Evolutionary conservation across 2,329 filamentous ascomycete species (phyloP).

Genomic region (Diplodia mutila): DNA sequence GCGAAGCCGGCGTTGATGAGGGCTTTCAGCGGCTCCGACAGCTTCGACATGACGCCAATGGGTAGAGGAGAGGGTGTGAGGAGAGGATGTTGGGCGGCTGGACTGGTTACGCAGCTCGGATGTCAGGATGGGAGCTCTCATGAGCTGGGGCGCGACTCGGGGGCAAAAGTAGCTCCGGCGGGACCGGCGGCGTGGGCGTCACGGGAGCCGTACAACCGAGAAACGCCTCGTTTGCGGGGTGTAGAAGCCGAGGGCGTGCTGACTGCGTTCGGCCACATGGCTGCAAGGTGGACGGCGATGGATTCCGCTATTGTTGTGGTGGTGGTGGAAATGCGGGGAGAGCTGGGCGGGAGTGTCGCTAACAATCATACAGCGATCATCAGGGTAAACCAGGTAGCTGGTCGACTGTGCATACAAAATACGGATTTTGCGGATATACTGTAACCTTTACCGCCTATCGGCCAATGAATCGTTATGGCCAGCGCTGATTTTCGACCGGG

Average conservation of each 20-base stretch:
- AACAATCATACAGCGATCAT: too few species aligned
- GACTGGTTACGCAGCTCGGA: neutral
- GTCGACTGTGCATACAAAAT: too few species aligned
- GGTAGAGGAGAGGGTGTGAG: conserved; percentile 28
- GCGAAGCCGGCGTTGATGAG: conserved; percentile 73
- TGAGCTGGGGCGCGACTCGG: conserved; percentile 1
- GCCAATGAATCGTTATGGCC: too few species aligned
- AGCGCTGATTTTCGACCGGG: too few species aligned
- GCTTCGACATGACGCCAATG: conserved; percentile 65
- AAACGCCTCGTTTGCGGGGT: neutral
- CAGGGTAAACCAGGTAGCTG: too few species aligned
- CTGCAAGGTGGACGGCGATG: neutral
- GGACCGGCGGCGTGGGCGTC: neutral
- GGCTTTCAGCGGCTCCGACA: conserved; percentile 71
- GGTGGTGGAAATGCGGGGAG: neutral
- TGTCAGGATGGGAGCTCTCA: conserved; percentile 3
- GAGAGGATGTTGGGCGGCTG: neutral
- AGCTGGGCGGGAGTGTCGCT: neutral
- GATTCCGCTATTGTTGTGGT: neutral
- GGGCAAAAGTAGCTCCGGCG: conserved; percentile 16
- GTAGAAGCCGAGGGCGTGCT: neutral
- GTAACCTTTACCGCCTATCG: too few species aligned
- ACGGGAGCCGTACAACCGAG: neutral
- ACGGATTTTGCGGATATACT: too few species aligned
- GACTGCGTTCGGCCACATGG: neutral